phyloP scores from a whole-genome alignment of 176 grass and related monocot genomes.

The Oryza nivara region DNA sequence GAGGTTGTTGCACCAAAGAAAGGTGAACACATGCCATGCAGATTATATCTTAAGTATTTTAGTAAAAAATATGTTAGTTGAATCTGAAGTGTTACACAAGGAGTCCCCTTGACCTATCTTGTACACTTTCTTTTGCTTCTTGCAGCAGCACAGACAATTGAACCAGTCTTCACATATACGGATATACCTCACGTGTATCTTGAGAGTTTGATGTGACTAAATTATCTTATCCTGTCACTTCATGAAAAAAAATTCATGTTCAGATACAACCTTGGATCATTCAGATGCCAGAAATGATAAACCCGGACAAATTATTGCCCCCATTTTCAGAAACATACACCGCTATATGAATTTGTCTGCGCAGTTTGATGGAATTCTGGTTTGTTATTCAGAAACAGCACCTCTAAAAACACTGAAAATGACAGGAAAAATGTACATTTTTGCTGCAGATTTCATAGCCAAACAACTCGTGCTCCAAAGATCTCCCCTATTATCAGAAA shows the following conservation, averaged over 20 bases:
- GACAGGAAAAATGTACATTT: not conserved
- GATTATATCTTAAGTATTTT: not conserved
- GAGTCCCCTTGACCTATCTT: conserved; percentile 9
- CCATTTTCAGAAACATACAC: not conserved
- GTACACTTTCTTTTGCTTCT: conserved; percentile 40
- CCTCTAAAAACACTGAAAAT: not conserved
- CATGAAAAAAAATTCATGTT: not conserved
- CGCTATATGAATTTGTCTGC: not conserved
- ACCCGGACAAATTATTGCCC: not conserved
- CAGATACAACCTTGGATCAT: not conserved
- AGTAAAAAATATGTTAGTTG: conserved; percentile 4
- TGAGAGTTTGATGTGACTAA: not conserved
- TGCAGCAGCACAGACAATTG: conserved; percentile 21
- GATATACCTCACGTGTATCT: not conserved
- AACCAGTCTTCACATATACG: not conserved
- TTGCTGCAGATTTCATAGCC: not conserved
- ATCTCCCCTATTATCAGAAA: not conserved
- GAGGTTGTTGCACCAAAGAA: conserved; percentile 35
- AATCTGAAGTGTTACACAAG: conserved; percentile 19
- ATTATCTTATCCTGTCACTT: not conserved
- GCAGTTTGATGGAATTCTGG: not conserved
- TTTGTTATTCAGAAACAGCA: not conserved
- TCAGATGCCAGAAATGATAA: not conserved
- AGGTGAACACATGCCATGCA: conserved; percentile 8
- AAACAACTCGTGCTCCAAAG: not conserved